Evolutionary conservation across 2,329 filamentous ascomycete genomes (phyloP).

Genomic region (Colletotrichum eremochloae): DNA sequence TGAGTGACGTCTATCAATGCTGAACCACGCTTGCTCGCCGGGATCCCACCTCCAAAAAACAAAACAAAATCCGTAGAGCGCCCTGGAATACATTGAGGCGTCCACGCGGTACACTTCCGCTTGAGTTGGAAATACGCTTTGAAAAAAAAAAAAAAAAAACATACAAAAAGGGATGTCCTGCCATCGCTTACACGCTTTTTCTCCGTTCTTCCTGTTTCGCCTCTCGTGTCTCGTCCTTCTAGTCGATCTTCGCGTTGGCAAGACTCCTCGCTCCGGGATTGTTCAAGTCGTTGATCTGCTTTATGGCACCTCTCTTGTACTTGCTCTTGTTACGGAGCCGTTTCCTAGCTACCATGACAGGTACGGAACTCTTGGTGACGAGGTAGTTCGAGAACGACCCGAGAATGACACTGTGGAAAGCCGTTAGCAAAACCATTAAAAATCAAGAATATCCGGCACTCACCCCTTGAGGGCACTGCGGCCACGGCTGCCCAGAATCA

Average conservation of each 20-base stretch:
- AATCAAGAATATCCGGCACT: conserved; percentile 51
- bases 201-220: neutral
- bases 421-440: conserved; percentile 49
- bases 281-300: conserved; percentile 85
- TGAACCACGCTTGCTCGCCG: conserved; percentile 8
- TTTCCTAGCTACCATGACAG: conserved; percentile 97
- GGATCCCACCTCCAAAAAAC: neutral
- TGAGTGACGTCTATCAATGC: conserved; percentile 12
- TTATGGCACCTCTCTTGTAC: conserved; percentile 77
- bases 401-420: conserved; percentile 79
- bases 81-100: neutral
- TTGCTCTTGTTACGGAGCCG: conserved; percentile 89
- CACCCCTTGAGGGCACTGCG: conserved; percentile 94
- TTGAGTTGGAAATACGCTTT: neutral
- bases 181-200: conserved; percentile 9
- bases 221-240: conserved; percentile 43
- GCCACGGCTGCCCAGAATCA: conserved; percentile 92
- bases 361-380: conserved; percentile 95
- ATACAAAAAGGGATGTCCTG: neutral
- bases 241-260: conserved; percentile 82
- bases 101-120: neutral
- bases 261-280: conserved; percentile 76
- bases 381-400: conserved; percentile 98
- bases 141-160: neutral
- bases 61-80: neutral